These are phyloP conservation scores for Xerocomus potaroensis DNA, from an alignment of 768 basidiomycete genomes.

Conservation along the genomic window DNA sequence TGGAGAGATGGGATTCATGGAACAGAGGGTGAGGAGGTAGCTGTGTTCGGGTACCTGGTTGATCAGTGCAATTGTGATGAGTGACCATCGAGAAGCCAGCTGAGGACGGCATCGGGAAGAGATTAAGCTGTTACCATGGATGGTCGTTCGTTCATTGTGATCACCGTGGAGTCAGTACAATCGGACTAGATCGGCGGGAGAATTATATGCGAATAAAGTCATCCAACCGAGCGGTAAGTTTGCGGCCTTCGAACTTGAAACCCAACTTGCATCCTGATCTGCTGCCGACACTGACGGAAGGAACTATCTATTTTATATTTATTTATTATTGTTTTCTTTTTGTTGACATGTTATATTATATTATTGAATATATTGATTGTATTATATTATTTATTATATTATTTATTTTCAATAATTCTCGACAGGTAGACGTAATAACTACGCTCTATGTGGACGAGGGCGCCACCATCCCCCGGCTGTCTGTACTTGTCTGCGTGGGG, in stretches of 20 bases:
- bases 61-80: slow-evolving; percentile 3
- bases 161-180: slow-evolving; percentile 14
- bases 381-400: too few relatives aligned
- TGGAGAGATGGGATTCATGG: too few relatives aligned
- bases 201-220: slow-evolving; percentile 32
- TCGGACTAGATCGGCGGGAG: slow-evolving; percentile 34
- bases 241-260: slow-evolving; percentile 31
- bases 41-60: slow-evolving; percentile 14
- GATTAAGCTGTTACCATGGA: slow-evolving; percentile 4
- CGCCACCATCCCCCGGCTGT: slow-evolving; percentile 6
- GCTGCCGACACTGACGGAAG: slow-evolving; percentile 30
- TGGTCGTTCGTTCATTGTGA: slow-evolving; percentile 16
- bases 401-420: too few relatives aligned
- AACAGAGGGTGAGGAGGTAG: too few relatives aligned
- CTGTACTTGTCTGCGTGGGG: not conserved
- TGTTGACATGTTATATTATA: too few relatives aligned
- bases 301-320: slow-evolving; percentile 14
- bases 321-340: slow-evolving; percentile 18
- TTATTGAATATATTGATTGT: too few relatives aligned
- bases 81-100: not conserved
- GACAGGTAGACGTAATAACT: slow-evolving; percentile 20
- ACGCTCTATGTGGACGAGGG: not conserved
- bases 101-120: not conserved
- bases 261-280: slow-evolving; percentile 27
- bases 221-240: slow-evolving; percentile 26